Base-by-base conservation (phyloP, 345 rosid species). In the Mangifera indica region DNA sequence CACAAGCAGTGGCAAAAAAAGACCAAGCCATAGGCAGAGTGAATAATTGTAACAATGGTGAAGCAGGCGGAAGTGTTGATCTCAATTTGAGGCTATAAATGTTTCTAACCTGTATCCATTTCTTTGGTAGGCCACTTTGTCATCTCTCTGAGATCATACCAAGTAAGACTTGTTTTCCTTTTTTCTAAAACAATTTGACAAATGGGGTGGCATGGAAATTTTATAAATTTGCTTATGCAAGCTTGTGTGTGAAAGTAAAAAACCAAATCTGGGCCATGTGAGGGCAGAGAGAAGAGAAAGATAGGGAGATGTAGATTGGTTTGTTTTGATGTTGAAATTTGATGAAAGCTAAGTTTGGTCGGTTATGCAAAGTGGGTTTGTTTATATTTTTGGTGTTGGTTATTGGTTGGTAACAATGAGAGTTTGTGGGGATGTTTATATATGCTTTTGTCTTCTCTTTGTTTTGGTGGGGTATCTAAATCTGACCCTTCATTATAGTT, bases 71-170 rank as follows among this genome's bases (percentile, higher is more conserved):
- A 70, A 71, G 69, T 59, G 67, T 88, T 55, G 92, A 86, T 77
- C 86, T 88, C 51, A 79, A 84, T 79, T 72, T 88, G 82, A 83
- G 78, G 80, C 65, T 88, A 67, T 83, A 70, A 71, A 61, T 18
- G 25, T 10, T 24, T 51, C 37, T 8, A 67, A 60, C 63, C n/a
- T 29, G 48, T 29, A 59, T 5, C 65, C 65, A 15, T 63, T 63
- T 46, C 20, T 32, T 26, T 54, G 18, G 37, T 60, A 24, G 72
- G 59, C 54, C 53, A 60, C 20, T 51, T 52, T 26, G 52, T 74
- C 60, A 20, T 24, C 59, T 21, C 21, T 24, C 9, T 44, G 46
- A 53, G 49, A 67, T 9, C 53, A 66, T 15, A 20, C 22, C 17
- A 49, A 5, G 18, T 18, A 24, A 22, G 17, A 42, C 9, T 37